A percentile compares a stretch with the other conserved stretches of the same genome.
These are phyloP conservation scores for Logfia minima DNA, from an alignment of 129 eudicot species.

Conservation along the genomic window DNA sequence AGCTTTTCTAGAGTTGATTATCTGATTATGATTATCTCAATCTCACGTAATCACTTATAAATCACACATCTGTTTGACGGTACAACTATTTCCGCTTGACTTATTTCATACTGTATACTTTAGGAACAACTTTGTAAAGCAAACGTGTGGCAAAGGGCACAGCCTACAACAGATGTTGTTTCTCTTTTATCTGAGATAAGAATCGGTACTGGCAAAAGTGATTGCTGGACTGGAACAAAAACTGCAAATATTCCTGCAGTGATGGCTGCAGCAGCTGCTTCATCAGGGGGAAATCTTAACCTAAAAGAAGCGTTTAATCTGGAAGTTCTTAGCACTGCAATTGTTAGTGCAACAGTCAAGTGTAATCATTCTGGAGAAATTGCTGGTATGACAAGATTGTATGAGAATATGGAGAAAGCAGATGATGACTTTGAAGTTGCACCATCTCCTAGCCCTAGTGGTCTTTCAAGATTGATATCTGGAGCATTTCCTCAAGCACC, in stretches of 20 bases:
- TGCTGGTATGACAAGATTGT: conserved; percentile 95
- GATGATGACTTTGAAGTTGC: conserved; percentile 45
- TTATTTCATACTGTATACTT: conserved; percentile 9
- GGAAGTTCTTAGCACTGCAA: conserved; percentile 95
- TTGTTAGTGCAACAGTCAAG: conserved; percentile 93
- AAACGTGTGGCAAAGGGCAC: conserved; percentile 71
- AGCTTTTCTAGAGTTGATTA: not conserved
- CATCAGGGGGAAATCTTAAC: conserved; percentile 88
- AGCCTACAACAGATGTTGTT: conserved; percentile 92
- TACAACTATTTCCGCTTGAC: not conserved
- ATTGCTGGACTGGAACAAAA: conserved; percentile 85
- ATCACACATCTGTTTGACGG: not conserved
- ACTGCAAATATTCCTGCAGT: conserved; percentile 98
- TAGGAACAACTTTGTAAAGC: conserved; percentile 97
- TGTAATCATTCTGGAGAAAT: conserved; percentile 96
- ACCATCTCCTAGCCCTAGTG: conserved; percentile 43
- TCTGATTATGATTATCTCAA: not conserved
- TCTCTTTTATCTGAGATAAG: conserved; percentile 92
- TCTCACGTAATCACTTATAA: not conserved
- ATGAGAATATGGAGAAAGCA: conserved; percentile 72
- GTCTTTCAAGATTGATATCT: conserved; percentile 58
- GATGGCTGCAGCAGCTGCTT: conserved; percentile 99
- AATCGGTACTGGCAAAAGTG: conserved; percentile 84
- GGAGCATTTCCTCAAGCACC: conserved; percentile 58
- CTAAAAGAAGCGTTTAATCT: conserved; percentile 76